Evolutionary conservation across 1,284 basidiomycete genomes (phyloP).

Genomic region (Leccinum subatratum): DNA sequence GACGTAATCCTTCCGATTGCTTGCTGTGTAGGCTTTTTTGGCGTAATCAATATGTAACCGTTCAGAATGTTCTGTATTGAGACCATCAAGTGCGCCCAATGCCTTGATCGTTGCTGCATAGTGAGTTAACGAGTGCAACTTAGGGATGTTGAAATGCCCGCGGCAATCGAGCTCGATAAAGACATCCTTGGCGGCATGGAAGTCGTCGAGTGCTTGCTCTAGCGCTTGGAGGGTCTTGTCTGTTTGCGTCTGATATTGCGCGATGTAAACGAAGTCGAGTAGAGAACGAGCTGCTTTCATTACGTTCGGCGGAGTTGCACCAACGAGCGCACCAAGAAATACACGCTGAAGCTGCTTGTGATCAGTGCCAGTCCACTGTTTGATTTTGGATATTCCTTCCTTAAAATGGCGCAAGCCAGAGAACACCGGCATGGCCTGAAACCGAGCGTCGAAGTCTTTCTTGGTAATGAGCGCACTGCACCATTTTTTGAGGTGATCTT

Average conservation of each 20-base stretch:
- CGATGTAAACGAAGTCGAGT: constrained; percentile 2
- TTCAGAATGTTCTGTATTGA: constrained; percentile 18
- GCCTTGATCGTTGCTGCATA: constrained; percentile 13
- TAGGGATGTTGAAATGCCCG: constrained; percentile 13
- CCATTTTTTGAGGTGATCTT: constrained; percentile 3
- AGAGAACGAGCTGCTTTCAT: fast-evolving
- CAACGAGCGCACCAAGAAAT: not conserved
- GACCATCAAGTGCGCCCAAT: constrained; percentile 7
- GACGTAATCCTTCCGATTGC: not conserved
- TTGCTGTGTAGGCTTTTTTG: constrained; percentile 13
- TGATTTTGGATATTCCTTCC: not conserved
- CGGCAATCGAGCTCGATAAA: not conserved
- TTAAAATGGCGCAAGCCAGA: not conserved
- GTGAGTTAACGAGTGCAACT: constrained; percentile 7
- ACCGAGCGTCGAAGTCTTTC: not conserved
- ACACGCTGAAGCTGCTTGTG: not conserved
- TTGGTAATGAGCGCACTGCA: not conserved
- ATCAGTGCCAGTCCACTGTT: constrained; percentile 1
- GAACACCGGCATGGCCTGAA: not conserved
- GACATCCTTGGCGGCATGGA: not conserved
- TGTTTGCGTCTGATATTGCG: not conserved
- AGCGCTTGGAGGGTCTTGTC: not conserved
- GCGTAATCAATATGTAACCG: constrained; percentile 19
- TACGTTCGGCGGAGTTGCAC: not conserved
- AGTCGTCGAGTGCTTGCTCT: not conserved